These are phyloP conservation scores for Pseudonitzschia delicatissima DNA, from an alignment of 108 stramenopile species.

Conservation along the genomic window DNA sequence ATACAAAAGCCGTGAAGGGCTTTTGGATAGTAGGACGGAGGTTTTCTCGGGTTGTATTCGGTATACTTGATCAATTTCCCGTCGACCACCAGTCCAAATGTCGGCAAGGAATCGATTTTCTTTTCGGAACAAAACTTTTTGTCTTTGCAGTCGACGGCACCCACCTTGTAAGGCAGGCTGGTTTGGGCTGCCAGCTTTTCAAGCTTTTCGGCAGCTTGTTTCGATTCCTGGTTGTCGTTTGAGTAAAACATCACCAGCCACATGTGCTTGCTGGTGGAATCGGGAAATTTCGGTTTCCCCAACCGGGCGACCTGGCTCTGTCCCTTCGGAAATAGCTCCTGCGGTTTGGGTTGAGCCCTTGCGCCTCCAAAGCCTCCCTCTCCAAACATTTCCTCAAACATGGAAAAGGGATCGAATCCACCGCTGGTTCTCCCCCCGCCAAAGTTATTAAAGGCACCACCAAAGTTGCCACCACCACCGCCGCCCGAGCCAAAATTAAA, in stretches of 20 bases:
- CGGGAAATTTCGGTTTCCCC: slow-evolving; percentile 74
- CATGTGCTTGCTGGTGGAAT: slow-evolving; percentile 53
- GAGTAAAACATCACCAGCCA: slow-evolving; percentile 77
- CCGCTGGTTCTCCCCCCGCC: slow-evolving; percentile 17
- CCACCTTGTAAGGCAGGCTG: slow-evolving; percentile 62
- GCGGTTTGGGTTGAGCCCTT: slow-evolving; percentile 19
- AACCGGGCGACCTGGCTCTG: slow-evolving; percentile 53
- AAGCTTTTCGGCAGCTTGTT: slow-evolving; percentile 25
- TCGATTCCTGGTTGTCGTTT: slow-evolving; percentile 29
- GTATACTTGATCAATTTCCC: slow-evolving; percentile 41
- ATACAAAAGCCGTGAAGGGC: slow-evolving; percentile 62
- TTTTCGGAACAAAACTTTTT: slow-evolving; percentile 52
- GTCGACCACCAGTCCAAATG: slow-evolving; percentile 63
- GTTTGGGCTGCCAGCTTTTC: slow-evolving; percentile 50
- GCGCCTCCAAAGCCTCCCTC: slow-evolving; percentile 35
- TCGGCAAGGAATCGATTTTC: slow-evolving; percentile 44
- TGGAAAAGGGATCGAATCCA: slow-evolving; percentile 53
- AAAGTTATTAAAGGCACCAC: neutral
- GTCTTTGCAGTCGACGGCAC: slow-evolving; percentile 73
- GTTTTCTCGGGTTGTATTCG: neutral
- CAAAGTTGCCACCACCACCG: slow-evolving; percentile 17
- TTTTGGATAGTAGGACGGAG: slow-evolving; percentile 43
- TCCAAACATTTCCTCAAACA: slow-evolving; percentile 75
- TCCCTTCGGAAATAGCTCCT: slow-evolving; percentile 61
- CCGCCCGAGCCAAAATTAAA: slow-evolving; percentile 21